Evolutionary conservation across 495 filamentous ascomycete species (phyloP).

Genomic region (Parathielavia appendiculata): DNA sequence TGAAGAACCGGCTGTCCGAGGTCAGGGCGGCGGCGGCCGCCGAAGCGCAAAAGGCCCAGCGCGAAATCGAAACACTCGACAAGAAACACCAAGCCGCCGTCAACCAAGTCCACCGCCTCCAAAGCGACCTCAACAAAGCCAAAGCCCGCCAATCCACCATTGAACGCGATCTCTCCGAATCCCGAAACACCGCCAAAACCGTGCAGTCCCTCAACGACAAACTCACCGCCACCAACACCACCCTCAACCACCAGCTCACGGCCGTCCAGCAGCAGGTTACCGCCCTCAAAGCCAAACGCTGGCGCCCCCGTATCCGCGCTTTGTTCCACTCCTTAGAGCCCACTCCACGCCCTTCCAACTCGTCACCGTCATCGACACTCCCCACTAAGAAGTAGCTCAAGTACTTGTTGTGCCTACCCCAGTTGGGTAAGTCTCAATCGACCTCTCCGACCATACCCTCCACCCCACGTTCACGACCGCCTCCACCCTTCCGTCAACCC

Average conservation of each 20-base stretch:
- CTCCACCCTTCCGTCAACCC: conserved; percentile 30
- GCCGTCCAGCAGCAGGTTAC: neutral
- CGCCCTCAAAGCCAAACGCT: neutral
- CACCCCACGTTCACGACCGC: conserved; percentile 38
- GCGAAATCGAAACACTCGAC: neutral
- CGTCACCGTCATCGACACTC: neutral
- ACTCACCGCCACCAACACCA: neutral
- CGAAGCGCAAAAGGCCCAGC: neutral
- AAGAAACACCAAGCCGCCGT: neutral
- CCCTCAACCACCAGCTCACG: neutral
- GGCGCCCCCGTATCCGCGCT: neutral
- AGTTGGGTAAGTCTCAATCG: conserved; percentile 8
- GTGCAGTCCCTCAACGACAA: neutral
- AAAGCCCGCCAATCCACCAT: neutral
- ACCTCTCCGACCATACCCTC: conserved; percentile 33
- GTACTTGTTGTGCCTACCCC: neutral
- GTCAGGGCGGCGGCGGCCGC: neutral
- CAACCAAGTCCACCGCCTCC: neutral
- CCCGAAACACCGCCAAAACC: too few species aligned
- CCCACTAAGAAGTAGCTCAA: neutral
- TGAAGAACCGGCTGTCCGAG: neutral
- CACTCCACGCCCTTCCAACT: neutral
- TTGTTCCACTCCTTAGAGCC: neutral
- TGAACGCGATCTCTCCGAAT: neutral
- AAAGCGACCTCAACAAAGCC: neutral